Percentiles rank a stretch among this genome's conserved stretches.
phyloP scores from a whole-genome alignment of 2,329 filamentous ascomycete species.

The Colletotrichum horii region DNA sequence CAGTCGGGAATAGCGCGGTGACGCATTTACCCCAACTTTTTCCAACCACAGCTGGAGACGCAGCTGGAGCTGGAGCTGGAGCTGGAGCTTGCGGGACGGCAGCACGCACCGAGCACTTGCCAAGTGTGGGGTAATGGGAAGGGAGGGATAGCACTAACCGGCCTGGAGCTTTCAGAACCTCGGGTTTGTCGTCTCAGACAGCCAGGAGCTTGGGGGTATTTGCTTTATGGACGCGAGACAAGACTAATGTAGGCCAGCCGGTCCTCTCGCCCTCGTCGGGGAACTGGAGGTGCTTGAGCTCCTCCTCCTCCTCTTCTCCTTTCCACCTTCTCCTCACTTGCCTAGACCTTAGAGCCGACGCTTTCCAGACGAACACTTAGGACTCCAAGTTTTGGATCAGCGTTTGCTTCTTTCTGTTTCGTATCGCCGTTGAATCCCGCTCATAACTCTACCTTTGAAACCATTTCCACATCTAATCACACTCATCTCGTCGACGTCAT shows the following conservation, averaged over 20 bases:
- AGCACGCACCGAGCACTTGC: background rate
- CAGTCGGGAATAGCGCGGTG: background rate
- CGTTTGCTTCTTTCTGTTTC: background rate
- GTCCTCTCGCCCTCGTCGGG: background rate
- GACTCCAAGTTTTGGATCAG: background rate
- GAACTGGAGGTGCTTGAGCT: background rate
- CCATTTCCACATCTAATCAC: background rate
- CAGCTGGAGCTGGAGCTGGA: background rate
- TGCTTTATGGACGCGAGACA: background rate
- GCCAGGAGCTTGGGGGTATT: background rate
- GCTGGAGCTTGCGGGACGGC: background rate
- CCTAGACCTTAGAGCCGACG: background rate
- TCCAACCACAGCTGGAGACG: background rate
- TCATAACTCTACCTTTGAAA: background rate
- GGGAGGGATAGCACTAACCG: background rate
- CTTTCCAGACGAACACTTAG: background rate
- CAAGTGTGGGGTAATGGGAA: constrained; percentile 17
- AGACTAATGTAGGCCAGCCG: background rate
- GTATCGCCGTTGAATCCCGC: background rate
- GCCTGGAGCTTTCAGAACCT: background rate
- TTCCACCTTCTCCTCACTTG: background rate
- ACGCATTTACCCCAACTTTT: background rate
- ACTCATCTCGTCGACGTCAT: background rate
- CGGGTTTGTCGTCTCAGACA: constrained; percentile 7
- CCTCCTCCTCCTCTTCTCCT: background rate